Evolutionary conservation across 148 eudicot genomes (phyloP).

Genomic region (Arctostaphylos glauca): DNA sequence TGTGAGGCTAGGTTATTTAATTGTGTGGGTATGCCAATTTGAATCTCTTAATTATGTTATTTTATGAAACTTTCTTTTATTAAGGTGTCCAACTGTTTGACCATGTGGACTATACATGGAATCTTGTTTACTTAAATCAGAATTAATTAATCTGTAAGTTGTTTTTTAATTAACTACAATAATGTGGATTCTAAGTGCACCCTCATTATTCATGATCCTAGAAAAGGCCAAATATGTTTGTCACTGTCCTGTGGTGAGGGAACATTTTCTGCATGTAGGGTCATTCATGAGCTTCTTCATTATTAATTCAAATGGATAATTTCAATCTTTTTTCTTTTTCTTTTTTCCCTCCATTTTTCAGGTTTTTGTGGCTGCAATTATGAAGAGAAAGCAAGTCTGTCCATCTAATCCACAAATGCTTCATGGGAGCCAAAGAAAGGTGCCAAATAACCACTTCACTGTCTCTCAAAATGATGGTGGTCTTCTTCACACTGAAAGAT

Average conservation of each 20-base stretch:
- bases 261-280: conserved; percentile 24
- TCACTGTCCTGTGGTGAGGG: conserved; percentile 19
- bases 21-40: conserved; percentile 1
- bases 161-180: not conserved
- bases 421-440: conserved; percentile 50
- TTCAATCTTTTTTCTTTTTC: not conserved
- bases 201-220: conserved; percentile 1
- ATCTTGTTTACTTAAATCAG: conserved; percentile 14
- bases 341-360: conserved; percentile 16
- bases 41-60: not conserved
- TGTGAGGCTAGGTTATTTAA: not conserved
- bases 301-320: not conserved
- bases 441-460: conserved; percentile 18
- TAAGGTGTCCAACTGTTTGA: conserved; percentile 13
- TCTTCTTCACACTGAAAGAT: conserved; percentile 52
- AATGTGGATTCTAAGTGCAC: not conserved
- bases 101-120: conserved; percentile 25
- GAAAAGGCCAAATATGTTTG: not conserved
- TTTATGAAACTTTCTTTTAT: not conserved
- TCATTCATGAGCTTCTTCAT: conserved; percentile 17
- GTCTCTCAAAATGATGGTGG: conserved; percentile 20
- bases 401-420: conserved; percentile 64
- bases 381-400: conserved; percentile 63
- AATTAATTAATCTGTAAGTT: not conserved
- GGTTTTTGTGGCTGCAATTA: conserved; percentile 91